Evolutionary conservation across 2,329 filamentous ascomycete species (phyloP).

Genomic region (Xylaria hypoxylon): DNA sequence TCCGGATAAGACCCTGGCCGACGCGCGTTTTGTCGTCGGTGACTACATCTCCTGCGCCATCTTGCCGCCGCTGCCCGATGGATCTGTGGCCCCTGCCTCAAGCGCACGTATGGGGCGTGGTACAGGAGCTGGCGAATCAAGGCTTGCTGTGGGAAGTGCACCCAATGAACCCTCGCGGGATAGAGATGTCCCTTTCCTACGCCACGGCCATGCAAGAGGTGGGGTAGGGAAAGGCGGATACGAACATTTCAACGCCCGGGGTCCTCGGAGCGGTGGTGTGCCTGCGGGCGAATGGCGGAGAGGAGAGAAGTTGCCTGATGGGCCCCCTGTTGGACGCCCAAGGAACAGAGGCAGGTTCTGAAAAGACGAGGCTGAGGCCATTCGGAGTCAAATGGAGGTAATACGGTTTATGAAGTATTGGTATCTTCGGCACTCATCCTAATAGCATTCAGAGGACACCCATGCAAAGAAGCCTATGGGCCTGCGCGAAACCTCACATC

Average conservation of each 20-base stretch:
- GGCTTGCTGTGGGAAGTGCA: conserved; percentile 43
- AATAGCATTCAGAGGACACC: neutral
- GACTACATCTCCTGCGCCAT: conserved; percentile 90
- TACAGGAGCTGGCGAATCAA: conserved; percentile 53
- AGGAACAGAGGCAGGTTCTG: conserved; percentile 62
- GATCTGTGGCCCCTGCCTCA: conserved; percentile 75
- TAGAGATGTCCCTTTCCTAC: conserved; percentile 19
- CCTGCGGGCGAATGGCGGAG: conserved; percentile 74
- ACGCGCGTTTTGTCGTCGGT: conserved; percentile 85
- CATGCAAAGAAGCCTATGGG: neutral
- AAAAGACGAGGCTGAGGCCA: conserved; percentile 42
- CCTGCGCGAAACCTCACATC: neutral
- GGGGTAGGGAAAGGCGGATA: conserved; percentile 49
- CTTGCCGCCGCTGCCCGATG: conserved; percentile 78
- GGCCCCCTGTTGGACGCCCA: conserved; percentile 51
- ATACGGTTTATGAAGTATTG: neutral
- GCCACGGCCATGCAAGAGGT: conserved; percentile 24
- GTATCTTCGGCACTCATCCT: too few relatives aligned
- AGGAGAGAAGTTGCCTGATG: conserved; percentile 71
- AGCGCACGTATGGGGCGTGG: conserved; percentile 60
- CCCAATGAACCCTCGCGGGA: conserved; percentile 41
- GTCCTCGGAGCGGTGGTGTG: conserved; percentile 53
- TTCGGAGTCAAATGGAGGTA: neutral
- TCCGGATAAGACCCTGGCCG: conserved; percentile 77
- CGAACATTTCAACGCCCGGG: conserved; percentile 55